phyloP scores from a whole-genome alignment of 148 eudicot genomes.

The Nepenthes mirabilis region DNA sequence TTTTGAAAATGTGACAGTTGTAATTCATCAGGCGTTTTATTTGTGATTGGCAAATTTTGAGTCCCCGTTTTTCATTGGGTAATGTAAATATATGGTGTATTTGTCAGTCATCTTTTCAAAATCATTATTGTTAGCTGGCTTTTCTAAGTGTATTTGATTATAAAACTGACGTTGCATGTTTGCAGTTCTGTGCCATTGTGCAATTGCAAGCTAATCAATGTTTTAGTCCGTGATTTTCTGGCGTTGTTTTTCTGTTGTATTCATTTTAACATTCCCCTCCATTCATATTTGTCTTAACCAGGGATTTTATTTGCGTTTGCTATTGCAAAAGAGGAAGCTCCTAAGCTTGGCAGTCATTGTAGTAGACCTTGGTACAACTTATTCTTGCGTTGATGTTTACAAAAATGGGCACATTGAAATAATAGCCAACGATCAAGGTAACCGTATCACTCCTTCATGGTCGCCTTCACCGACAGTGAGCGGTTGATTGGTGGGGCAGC shows the following conservation, averaged over 20 bases:
- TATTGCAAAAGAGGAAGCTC: conserved; percentile 46
- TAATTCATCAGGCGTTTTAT: no score
- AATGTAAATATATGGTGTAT: no score
- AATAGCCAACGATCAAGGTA: conserved; percentile 71
- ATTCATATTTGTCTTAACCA: conserved; percentile 7
- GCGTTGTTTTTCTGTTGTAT: background rate
- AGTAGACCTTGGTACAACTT: conserved; percentile 59
- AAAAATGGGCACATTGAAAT: conserved; percentile 56
- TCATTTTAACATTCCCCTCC: background rate
- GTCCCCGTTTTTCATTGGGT: no score
- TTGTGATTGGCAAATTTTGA: no score
- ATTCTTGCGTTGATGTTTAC: conserved; percentile 64
- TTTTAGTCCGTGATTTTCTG: no score
- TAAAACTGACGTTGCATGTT: no score
- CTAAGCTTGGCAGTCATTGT: conserved; percentile 58
- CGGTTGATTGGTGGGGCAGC: conserved; percentile 68
- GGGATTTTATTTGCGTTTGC: conserved; percentile 44
- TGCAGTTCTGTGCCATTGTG: no score
- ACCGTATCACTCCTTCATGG: conserved; percentile 80
- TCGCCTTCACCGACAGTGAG: conserved; percentile 51
- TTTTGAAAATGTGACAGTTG: no score
- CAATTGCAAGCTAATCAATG: no score
- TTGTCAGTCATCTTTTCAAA: no score
- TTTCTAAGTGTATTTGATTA: no score
- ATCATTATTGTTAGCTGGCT: no score